Conservation (phyloP, 2,329 filamentous ascomycete genomes). For the Colletotrichum spaethianum region DNA sequence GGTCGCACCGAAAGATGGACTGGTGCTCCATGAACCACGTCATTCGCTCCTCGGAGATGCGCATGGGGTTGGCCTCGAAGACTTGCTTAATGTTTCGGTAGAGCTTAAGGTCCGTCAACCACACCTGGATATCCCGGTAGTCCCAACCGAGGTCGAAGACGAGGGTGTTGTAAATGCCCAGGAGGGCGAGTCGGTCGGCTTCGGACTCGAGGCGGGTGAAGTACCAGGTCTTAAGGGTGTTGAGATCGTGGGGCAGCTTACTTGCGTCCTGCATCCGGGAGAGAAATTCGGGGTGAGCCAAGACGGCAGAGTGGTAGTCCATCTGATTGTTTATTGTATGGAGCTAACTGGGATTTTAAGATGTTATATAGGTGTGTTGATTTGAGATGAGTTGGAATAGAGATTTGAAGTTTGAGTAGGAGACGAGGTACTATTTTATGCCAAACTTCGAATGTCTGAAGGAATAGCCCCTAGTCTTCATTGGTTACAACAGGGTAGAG, state of each 20-base stretch:
- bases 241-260: background rate
- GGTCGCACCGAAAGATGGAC: background rate
- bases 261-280: background rate
- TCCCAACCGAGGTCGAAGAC: background rate
- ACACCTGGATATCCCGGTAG: background rate
- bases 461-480: too few species aligned
- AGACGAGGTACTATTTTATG: background rate
- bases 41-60: background rate
- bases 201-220: background rate
- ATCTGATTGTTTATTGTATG: background rate
- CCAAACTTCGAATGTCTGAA: background rate
- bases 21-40: background rate
- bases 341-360: too few species aligned
- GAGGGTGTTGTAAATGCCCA: slow-evolving; percentile 18
- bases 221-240: slow-evolving; percentile 2
- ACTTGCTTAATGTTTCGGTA: background rate
- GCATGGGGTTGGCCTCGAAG: background rate
- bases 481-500: too few species aligned
- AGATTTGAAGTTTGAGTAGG: too few species aligned
- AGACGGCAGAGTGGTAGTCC: background rate
- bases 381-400: background rate
- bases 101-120: background rate
- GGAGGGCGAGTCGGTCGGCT: slow-evolving; percentile 12
- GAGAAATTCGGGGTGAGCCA: background rate
- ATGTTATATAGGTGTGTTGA: background rate